phyloP scores from a whole-genome alignment of 1,284 basidiomycete genomes.

The Marasmius tenuissimus region DNA sequence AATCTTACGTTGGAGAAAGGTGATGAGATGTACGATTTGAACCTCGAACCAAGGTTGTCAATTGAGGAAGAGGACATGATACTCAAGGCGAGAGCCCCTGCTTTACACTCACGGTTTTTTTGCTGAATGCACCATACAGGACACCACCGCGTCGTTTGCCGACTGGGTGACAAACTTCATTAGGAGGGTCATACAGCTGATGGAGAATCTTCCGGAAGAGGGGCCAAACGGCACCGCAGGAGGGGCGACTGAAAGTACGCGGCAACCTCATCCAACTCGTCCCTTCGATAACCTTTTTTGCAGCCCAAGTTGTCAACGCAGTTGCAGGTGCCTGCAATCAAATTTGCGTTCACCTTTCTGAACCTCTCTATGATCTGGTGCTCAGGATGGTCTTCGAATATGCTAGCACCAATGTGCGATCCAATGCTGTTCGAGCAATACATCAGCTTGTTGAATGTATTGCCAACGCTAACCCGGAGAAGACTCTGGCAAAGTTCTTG shows the following conservation, averaged over 20 bases:
- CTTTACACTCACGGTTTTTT: not conserved
- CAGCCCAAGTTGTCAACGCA: slow-evolving; percentile 69
- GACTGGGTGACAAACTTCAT: slow-evolving; percentile 88
- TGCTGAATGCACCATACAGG: slow-evolving; percentile 25
- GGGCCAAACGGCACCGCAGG: slow-evolving; percentile 54
- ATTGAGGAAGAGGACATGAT: slow-evolving; percentile 61
- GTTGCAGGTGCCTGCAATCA: slow-evolving; percentile 69
- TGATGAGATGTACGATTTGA: slow-evolving; percentile 29
- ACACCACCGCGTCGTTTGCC: slow-evolving; percentile 63
- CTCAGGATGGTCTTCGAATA: slow-evolving; percentile 82
- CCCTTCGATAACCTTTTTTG: slow-evolving; percentile 1
- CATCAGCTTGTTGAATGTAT: slow-evolving; percentile 88
- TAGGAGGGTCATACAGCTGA: slow-evolving; percentile 76
- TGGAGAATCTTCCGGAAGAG: slow-evolving; percentile 89
- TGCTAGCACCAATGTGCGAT: slow-evolving; percentile 74
- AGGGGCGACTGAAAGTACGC: slow-evolving; percentile 61
- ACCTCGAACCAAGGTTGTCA: slow-evolving; percentile 40
- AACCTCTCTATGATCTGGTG: slow-evolving; percentile 79
- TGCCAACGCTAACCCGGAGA: slow-evolving; percentile 76
- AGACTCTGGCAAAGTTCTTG: slow-evolving; percentile 78
- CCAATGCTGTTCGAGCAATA: slow-evolving; percentile 85
- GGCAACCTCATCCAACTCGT: not conserved
- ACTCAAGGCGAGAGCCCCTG: slow-evolving; percentile 36
- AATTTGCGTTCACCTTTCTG: slow-evolving; percentile 84
- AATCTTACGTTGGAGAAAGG: slow-evolving; percentile 36